Conservation (phyloP, 169 alveolate genomes). For the Babesia bigemina region DNA sequence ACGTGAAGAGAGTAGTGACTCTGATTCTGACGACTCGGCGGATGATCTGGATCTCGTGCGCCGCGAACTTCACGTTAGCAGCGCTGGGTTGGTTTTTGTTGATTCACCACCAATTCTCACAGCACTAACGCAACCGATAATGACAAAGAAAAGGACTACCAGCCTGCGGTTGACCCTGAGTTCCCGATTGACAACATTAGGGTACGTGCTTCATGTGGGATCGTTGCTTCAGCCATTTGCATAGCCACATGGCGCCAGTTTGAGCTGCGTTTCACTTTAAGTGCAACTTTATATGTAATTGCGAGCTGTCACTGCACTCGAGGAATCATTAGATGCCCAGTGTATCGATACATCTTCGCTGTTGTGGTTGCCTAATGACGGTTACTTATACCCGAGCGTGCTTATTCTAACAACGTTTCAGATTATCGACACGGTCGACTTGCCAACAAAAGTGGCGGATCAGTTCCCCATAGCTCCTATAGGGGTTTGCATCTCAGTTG, state of each 20-base stretch:
- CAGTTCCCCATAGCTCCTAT: conserved; percentile 43
- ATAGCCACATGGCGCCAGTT: background rate
- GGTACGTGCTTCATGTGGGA: conserved; percentile 1
- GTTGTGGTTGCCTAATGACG: no score
- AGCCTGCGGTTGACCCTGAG: conserved; percentile 30
- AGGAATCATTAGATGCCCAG: no score
- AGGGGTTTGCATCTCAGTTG: conserved; percentile 45
- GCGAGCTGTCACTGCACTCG: no score
- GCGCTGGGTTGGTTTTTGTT: conserved; percentile 4
- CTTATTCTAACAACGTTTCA: background rate
- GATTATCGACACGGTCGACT: conserved; percentile 65
- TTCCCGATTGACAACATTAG: conserved; percentile 60
- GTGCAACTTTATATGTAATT: no score
- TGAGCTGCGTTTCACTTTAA: background rate
- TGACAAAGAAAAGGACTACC: conserved; percentile 9
- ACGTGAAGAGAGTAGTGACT: conserved; percentile 14
- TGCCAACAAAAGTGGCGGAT: conserved; percentile 54
- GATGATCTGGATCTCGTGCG: conserved; percentile 27
- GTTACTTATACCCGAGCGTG: no score
- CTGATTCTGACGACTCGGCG: conserved; percentile 51
- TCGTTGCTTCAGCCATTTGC: background rate
- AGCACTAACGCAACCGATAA: background rate
- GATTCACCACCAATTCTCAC: background rate
- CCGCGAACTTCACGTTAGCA: background rate
- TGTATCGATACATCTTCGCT: no score